Evolutionary conservation across 768 basidiomycete genomes (phyloP), one percentile per base, ranked within the genome.

Genomic region (Boletus rubroflammeus): DNA sequence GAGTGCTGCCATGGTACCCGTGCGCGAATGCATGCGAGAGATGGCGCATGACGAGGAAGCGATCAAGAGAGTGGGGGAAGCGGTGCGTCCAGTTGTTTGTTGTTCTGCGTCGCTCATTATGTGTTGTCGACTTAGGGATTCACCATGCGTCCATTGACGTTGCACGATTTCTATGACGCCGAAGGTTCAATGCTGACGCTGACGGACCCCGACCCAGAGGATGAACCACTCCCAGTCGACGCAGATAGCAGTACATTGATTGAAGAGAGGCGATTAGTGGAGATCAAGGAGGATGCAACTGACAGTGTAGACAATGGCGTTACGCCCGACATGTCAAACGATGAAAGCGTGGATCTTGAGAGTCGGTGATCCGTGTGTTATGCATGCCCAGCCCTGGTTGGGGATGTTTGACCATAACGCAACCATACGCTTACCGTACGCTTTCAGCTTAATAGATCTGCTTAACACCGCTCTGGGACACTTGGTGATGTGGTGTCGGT

Each of bases 1-100:
- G 50, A 93, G 85, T 61, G 95, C 96, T 1, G 94, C 92, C 0
- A 96, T 98, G 93, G 81, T 85, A 1, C 92, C 93, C 6, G 88
- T 95, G 21, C 82, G 91, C 26, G 93, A 95, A 65, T 87, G 84
- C 60, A 84, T 94, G 77, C 78, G 84, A 34, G 73, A 77, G 15
- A 72, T 73, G 48, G 66, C 72, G 64, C 58, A 71, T 72, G 65
- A 81, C 63, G 67, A 80, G 69, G 74, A 82, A 68, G 59, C 82
- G 71, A 73, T 79, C 51, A 75, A 71, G 55, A 71, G 68, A 49
- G 70, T 73, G 9, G 73, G 75, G 28, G 64, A 71, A 51, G 75
- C 79, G 64, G 84, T 82, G 35, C 14, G 53, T 47, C 25, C 14
- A 1, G 3, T 19, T 9, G 9, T 38, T 36, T n/a, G 3, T 10